Conservation (phyloP, 2,329 filamentous ascomycete species). For the Exophiala sp. region DNA sequence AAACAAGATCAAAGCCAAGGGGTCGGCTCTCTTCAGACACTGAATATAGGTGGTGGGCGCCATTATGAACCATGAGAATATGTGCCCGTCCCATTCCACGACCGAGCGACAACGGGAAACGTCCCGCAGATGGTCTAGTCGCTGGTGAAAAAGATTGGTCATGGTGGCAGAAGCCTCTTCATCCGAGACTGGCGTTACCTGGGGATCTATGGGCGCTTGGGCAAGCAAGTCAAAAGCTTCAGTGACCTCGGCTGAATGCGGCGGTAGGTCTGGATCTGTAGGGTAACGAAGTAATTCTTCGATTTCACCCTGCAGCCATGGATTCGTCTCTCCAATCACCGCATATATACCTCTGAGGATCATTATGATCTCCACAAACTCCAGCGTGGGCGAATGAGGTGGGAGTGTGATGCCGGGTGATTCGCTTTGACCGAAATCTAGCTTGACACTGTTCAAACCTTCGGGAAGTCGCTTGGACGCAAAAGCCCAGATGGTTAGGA, state of each 20-base stretch:
- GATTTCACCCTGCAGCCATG: constrained; percentile 28
- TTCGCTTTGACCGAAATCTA: constrained; percentile 17
- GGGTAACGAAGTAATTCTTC: constrained; percentile 26
- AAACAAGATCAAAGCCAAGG: constrained; percentile 25
- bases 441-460: constrained; percentile 24
- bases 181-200: constrained; percentile 7
- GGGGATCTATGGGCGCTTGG: constrained; percentile 13
- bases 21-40: constrained; percentile 23
- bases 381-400: constrained; percentile 17
- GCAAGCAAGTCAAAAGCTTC: constrained; percentile 22
- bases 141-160: constrained; percentile 18
- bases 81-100: constrained; percentile 28
- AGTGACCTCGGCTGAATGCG: constrained; percentile 22
- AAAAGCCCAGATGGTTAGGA: constrained; percentile 28
- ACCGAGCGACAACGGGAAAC: constrained; percentile 26
- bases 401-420: constrained; percentile 21
- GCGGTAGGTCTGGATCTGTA: constrained; percentile 20
- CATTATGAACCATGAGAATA: constrained; percentile 28
- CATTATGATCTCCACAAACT: constrained; percentile 28
- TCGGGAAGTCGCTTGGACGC: constrained; percentile 27
- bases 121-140: constrained; percentile 18
- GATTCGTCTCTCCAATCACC: constrained; percentile 26
- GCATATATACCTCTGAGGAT: constrained; percentile 27
- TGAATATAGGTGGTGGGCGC: constrained; percentile 23
- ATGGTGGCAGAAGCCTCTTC: constrained; percentile 4